These are phyloP conservation scores for Lactarius deliciosus DNA, from an alignment of 768 basidiomycete species.

Conservation along the genomic window DNA sequence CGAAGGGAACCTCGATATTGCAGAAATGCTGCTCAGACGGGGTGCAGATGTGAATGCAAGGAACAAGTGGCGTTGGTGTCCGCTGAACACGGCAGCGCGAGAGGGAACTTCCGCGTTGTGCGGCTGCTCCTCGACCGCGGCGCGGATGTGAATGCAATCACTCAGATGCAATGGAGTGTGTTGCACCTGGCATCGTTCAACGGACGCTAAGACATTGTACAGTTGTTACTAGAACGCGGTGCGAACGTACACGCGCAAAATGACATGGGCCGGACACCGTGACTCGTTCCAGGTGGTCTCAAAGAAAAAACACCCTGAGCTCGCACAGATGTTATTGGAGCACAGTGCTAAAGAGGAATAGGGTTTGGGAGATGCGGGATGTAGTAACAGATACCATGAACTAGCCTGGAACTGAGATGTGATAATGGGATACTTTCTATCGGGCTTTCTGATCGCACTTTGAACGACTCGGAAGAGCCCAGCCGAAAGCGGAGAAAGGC, in stretches of 20 bases:
- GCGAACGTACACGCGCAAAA: neutral
- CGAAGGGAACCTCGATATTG: neutral
- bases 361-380: neutral
- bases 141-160: neutral
- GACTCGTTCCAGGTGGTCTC: neutral
- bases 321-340: neutral
- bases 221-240: neutral
- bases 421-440: neutral
- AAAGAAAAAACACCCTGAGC: no score
- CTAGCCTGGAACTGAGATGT: neutral
- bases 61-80: neutral
- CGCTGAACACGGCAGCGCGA: neutral
- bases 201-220: neutral
- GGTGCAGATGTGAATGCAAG: constrained; percentile 8
- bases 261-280: neutral
- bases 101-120: neutral
- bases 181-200: neutral
- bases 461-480: neutral
- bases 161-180: neutral
- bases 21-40: neutral
- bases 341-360: neutral
- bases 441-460: neutral
- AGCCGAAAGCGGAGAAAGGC: neutral
- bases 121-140: neutral
- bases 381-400: neutral